Evolutionary conservation across 805 yeast genomes (phyloP).

Genomic region (Yamadazyma olivae): DNA sequence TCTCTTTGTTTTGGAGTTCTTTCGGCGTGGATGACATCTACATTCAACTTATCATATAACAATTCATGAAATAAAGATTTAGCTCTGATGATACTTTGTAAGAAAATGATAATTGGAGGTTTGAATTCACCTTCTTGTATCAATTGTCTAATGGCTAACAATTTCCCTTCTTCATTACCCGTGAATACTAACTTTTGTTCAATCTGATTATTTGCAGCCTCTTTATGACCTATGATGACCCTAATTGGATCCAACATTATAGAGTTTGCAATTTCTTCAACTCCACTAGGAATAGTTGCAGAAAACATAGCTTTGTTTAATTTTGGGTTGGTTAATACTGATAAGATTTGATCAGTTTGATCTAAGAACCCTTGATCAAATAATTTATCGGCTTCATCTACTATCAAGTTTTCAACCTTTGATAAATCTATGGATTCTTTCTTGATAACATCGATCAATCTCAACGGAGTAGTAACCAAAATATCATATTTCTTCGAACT

Average conservation of each 20-base stretch:
- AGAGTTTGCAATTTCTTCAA: constrained; percentile 81
- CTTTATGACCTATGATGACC: constrained; percentile 88
- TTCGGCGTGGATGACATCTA: constrained; percentile 95
- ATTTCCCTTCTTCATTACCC: constrained; percentile 94
- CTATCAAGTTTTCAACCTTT: constrained; percentile 68
- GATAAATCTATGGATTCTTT: constrained; percentile 58
- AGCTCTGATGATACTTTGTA: constrained; percentile 90
- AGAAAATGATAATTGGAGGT: constrained; percentile 90
- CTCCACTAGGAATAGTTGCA: constrained; percentile 92
- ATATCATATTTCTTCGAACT: constrained; percentile 69
- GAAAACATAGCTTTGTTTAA: constrained; percentile 80
- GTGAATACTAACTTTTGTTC: constrained; percentile 82
- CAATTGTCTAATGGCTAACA: constrained; percentile 87
- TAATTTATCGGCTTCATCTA: constrained; percentile 95
- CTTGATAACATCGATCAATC: constrained; percentile 77
- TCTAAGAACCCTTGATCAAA: constrained; percentile 84
- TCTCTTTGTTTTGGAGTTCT: constrained; percentile 87
- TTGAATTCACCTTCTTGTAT: constrained; percentile 78
- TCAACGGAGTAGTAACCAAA: constrained; percentile 81
- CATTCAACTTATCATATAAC: constrained; percentile 85
- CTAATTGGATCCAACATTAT: constrained; percentile 86
- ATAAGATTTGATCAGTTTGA: constrained; percentile 84
- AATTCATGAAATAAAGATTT: constrained; percentile 93
- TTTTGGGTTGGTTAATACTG: constrained; percentile 46
- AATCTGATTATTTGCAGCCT: constrained; percentile 82